These are phyloP conservation scores for Trichoderma asperelloides DNA, from an alignment of 495 filamentous ascomycete species.

Conservation along the genomic window DNA sequence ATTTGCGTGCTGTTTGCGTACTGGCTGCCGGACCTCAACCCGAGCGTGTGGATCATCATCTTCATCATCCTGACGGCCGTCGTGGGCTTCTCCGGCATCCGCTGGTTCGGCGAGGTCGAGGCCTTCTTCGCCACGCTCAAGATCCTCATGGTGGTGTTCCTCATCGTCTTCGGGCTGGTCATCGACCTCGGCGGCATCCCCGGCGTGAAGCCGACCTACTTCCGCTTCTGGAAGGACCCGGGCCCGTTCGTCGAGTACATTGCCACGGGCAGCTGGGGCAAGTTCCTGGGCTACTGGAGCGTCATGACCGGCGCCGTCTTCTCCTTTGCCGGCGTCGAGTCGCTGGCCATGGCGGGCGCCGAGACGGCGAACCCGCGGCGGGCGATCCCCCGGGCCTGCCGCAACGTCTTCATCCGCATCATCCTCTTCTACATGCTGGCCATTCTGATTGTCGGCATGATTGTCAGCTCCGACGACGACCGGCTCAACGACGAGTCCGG, in stretches of 20 bases:
- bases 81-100: conserved; percentile 42
- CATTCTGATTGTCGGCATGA: conserved; percentile 51
- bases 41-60: conserved; percentile 44
- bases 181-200: conserved; percentile 48
- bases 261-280: conserved; percentile 40
- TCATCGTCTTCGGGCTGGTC: conserved; percentile 61
- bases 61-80: conserved; percentile 46
- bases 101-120: conserved; percentile 37
- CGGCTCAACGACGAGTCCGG: conserved; percentile 33
- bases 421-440: conserved; percentile 70
- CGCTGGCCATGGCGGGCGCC: conserved; percentile 66
- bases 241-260: conserved; percentile 56
- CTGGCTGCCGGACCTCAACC: conserved; percentile 44
- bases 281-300: conserved; percentile 59
- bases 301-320: conserved; percentile 63
- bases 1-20: conserved; percentile 49
- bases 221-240: conserved; percentile 42
- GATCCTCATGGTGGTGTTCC: conserved; percentile 53
- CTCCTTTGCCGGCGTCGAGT: conserved; percentile 61
- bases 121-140: conserved; percentile 44
- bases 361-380: conserved; percentile 71
- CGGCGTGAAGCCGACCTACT: conserved; percentile 57
- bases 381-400: conserved; percentile 68
- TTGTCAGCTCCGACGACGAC: conserved; percentile 32
- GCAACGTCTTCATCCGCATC: conserved; percentile 80